Conservation (phyloP, 225 moss, liverwort and hornwort genomes). For the Sphagnum contortum region DNA sequence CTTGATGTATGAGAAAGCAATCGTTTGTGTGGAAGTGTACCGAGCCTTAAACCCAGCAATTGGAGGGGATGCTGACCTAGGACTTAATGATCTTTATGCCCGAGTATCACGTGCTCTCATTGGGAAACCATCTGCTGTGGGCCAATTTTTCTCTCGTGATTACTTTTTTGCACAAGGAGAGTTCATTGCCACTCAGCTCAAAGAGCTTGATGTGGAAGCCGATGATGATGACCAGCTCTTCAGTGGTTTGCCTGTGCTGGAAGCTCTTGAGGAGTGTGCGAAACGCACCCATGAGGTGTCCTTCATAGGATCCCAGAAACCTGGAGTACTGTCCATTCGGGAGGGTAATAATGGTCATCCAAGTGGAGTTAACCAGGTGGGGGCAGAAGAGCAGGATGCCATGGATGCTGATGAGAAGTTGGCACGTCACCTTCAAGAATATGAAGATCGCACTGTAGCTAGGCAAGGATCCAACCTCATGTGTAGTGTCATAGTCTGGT, state of each 20-base stretch:
- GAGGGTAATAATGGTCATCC: slow-evolving; percentile 19
- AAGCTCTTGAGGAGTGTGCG: slow-evolving; percentile 48
- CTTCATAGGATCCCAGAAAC: slow-evolving; percentile 10
- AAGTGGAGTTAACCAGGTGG: background rate
- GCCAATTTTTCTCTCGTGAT: slow-evolving; percentile 62
- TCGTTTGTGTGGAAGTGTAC: slow-evolving; percentile 72
- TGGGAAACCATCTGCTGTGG: slow-evolving; percentile 24
- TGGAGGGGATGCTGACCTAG: slow-evolving; percentile 55
- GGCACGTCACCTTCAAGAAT: slow-evolving; percentile 73
- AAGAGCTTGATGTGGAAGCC: slow-evolving; percentile 57
- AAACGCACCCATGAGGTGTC: slow-evolving; percentile 13
- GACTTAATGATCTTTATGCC: slow-evolving; percentile 51
- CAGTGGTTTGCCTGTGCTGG: slow-evolving; percentile 64
- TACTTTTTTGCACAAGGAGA: slow-evolving; percentile 47
- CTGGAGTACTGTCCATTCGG: slow-evolving; percentile 32
- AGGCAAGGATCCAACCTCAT: slow-evolving; percentile 12
- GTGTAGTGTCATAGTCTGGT: no score
- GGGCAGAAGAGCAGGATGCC: slow-evolving; percentile 24
- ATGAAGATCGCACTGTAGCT: slow-evolving; percentile 53
- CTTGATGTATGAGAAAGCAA: slow-evolving; percentile 53
- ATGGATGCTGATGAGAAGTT: slow-evolving; percentile 57
- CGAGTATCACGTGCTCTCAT: slow-evolving; percentile 53
- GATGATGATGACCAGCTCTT: slow-evolving; percentile 78
- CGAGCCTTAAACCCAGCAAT: slow-evolving; percentile 47
- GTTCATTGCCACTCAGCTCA: slow-evolving; percentile 58